Evolutionary conservation across 148 eudicot species (phyloP).

Genomic region (Persicaria maculosa): DNA sequence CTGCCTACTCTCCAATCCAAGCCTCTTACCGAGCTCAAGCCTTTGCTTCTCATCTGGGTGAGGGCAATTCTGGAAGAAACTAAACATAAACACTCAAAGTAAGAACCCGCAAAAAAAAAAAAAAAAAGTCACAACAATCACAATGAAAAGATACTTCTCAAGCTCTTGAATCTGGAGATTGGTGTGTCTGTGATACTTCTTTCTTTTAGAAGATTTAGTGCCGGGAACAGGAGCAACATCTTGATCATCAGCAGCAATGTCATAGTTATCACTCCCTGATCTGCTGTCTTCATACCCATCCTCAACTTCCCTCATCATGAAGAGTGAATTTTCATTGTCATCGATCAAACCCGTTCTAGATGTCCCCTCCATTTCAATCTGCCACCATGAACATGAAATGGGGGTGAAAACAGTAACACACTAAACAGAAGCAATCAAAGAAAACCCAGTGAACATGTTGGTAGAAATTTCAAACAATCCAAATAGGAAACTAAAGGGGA

Average conservation of each 20-base stretch:
- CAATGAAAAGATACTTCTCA: conserved; percentile 37
- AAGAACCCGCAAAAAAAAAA: not conserved
- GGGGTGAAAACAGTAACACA: not conserved
- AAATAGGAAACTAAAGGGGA: not conserved
- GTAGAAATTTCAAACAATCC: not conserved
- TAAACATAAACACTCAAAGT: conserved; percentile 4
- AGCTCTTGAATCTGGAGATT: conserved; percentile 74
- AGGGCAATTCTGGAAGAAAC: conserved; percentile 56
- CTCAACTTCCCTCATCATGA: conserved; percentile 30
- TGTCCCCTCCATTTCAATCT: conserved; percentile 50
- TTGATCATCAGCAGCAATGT: conserved; percentile 25
- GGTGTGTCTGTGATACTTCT: conserved; percentile 73
- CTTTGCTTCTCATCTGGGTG: conserved; percentile 82
- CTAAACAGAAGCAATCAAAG: not conserved
- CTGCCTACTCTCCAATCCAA: conserved; percentile 51
- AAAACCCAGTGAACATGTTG: conserved; percentile 5
- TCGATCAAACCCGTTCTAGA: conserved; percentile 40
- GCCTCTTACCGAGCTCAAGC: conserved; percentile 54
- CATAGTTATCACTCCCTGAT: conserved; percentile 63
- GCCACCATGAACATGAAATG: not conserved
- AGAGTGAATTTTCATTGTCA: conserved; percentile 19
- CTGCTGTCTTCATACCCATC: conserved; percentile 30
- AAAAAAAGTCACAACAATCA: not conserved
- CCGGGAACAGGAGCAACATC: conserved; percentile 17
- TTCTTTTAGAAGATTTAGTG: conserved; percentile 15